These are phyloP conservation scores for Agaricus blazei DNA, from an alignment of 768 basidiomycete genomes.

Conservation along the genomic window DNA sequence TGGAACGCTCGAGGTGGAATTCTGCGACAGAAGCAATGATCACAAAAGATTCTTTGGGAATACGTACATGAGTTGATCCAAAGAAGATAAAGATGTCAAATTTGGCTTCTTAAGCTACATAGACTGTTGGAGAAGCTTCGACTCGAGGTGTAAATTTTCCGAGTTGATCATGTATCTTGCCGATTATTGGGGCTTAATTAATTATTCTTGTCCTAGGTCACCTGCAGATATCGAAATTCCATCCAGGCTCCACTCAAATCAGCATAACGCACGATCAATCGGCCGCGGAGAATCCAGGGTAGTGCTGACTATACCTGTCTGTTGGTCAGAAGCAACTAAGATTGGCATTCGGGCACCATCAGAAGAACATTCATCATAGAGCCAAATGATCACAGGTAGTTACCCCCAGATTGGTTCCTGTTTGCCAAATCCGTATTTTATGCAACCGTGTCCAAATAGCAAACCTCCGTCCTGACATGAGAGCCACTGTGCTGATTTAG, in stretches of 20 bases:
- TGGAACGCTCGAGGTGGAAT: conserved; percentile 5
- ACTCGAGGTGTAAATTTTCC: background rate
- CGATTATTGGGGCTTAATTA: background rate
- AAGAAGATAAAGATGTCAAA: background rate
- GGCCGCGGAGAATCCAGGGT: conserved; percentile 5
- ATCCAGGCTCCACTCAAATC: background rate
- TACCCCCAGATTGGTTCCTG: conserved; percentile 2
- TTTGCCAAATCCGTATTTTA: background rate
- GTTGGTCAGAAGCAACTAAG: background rate
- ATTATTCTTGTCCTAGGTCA: conserved; percentile 4
- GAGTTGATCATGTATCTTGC: background rate
- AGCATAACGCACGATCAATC: conserved; percentile 1
- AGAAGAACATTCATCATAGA: conserved; percentile 1
- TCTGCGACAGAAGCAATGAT: conserved; percentile 2
- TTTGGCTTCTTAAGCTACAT: background rate
- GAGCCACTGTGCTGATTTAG: conserved; percentile 2
- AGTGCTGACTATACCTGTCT: background rate
- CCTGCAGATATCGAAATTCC: background rate
- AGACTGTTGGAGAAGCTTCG: background rate
- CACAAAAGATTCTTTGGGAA: background rate
- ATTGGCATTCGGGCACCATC: conserved; percentile 7
- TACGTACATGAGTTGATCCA: background rate
- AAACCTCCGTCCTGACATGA: conserved; percentile 7
- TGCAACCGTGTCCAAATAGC: background rate
- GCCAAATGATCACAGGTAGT: background rate